Base-by-base conservation (phyloP, 2,329 filamentous ascomycete genomes). In the Calonectria pseudoturangicola region DNA sequence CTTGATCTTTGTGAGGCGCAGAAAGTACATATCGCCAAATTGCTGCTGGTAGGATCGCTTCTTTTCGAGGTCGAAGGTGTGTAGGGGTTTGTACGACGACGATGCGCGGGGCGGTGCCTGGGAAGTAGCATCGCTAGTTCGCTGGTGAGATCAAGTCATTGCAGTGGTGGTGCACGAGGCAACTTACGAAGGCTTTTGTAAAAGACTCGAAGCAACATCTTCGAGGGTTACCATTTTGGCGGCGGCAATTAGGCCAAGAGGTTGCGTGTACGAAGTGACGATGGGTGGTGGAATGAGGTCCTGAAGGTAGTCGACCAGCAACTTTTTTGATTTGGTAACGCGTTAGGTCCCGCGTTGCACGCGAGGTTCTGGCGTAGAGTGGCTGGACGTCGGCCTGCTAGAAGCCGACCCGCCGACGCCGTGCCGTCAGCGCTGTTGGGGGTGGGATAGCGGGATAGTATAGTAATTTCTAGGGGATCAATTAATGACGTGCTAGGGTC, bases 21-120 rank as follows among this genome's bases (percentile, higher is more conserved):
- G 84, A 82, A 98, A 99, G 88, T 99, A 99, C 91, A 98, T 96
- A 84, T 99, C 97, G 74, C 94, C 95, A 89, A 94, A 99, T 85
- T 99, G 97, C 83, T 98, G 97, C 83, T 96, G 89, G 83, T 98
- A 99, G 68, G 95, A 93, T 74, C 89, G 89, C 72, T 89, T 87
- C 79, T 89, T 93, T 28, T 94, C 90, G 12, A 98, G 90, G 62
- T 87, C 87, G 84, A 95, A 98, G 9, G 92, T 93, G 68, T 92
- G 86, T 33, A 97, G 88, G 0, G 96, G 92, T 70, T 91, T 93
- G 87, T 98, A 98, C 68, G 82, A 81, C 10, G 89, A 89, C 76
- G 87, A 77, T 58, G 84, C 86, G 69, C 93, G 92, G 62, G 90
- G 86, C 27, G 90, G 84, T 16, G 83, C 79, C 39, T 83, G 77